Evolutionary conservation across 441 rosid genomes (phyloP).

Genomic region (Croton laevigatus): DNA sequence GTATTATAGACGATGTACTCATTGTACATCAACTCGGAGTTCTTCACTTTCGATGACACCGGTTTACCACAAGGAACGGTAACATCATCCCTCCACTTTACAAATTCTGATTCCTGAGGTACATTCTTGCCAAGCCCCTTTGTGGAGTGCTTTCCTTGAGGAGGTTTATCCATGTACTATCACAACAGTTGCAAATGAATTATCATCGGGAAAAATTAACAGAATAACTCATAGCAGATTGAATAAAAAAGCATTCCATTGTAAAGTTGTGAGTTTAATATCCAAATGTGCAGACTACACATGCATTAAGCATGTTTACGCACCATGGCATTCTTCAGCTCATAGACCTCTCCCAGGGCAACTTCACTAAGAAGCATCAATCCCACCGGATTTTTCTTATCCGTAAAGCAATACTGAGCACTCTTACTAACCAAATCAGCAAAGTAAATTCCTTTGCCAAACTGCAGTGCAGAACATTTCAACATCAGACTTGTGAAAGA

Average conservation of each 20-base stretch:
- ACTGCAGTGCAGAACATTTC: conserved; percentile 42
- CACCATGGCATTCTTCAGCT: conserved; percentile 81
- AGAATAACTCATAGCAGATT: neutral
- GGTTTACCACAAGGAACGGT: conserved; percentile 95
- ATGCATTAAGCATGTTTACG: conserved; percentile 21
- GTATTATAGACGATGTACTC: conserved; percentile 89
- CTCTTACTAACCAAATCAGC: conserved; percentile 99
- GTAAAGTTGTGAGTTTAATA: neutral
- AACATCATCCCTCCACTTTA: conserved; percentile 84
- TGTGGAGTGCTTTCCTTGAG: conserved; percentile 87
- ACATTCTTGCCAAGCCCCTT: conserved; percentile 91
- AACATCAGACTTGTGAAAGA: conserved; percentile 23
- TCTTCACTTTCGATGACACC: conserved; percentile 61
- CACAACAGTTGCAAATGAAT: conserved; percentile 6
- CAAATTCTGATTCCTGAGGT: conserved; percentile 67
- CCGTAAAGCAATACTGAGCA: conserved; percentile 94
- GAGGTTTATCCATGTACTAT: conserved; percentile 85
- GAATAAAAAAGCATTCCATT: neutral
- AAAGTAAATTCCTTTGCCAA: conserved; percentile 95
- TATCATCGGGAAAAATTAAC: neutral
- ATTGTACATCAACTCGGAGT: conserved; percentile 88
- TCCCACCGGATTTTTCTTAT: conserved; percentile 81
- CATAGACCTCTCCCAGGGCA: conserved; percentile 79
- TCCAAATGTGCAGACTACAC: neutral
- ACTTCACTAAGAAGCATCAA: conserved; percentile 94